Conservation (phyloP, 768 basidiomycete species). For the Podaxis sp. region DNA sequence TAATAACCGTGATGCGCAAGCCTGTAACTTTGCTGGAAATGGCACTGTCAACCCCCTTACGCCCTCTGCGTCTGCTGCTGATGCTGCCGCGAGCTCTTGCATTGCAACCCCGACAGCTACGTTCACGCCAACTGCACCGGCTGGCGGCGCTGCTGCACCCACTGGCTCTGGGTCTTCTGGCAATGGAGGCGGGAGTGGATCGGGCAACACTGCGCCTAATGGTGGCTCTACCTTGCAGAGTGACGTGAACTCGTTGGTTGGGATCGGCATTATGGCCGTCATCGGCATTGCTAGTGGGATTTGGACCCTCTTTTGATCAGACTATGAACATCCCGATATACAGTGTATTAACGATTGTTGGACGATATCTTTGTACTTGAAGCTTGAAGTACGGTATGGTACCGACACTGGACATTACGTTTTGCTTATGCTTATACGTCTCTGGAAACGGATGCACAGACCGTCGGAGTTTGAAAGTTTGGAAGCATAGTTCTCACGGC, state of each 20-base stretch:
- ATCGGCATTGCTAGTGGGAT: slow-evolving; percentile 36
- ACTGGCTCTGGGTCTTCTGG: slow-evolving; percentile 18
- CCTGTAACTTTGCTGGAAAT: slow-evolving; percentile 84
- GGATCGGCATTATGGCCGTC: slow-evolving; percentile 30
- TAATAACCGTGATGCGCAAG: slow-evolving; percentile 48
- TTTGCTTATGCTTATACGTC: background rate
- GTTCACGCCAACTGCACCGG: slow-evolving; percentile 52
- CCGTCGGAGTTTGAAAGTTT: slow-evolving; percentile 18
- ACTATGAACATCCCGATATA: background rate
- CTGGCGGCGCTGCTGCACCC: slow-evolving; percentile 18
- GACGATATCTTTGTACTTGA: background rate
- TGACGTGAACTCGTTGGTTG: slow-evolving; percentile 29
- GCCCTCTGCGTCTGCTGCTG: slow-evolving; percentile 46
- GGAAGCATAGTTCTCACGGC: background rate
- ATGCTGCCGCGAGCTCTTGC: slow-evolving; percentile 61
- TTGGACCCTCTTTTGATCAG: slow-evolving; percentile 34
- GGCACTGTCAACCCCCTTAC: slow-evolving; percentile 65
- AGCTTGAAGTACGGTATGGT: background rate
- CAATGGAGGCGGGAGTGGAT: slow-evolving; percentile 16
- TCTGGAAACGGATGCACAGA: slow-evolving; percentile 5
- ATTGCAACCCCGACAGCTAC: slow-evolving; percentile 58
- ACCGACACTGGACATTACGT: background rate
- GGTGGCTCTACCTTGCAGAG: slow-evolving; percentile 21
- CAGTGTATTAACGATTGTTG: background rate
- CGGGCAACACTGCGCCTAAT: slow-evolving; percentile 11